A percentile compares a stretch with the other conserved stretches of the same genome.
phyloP scores from a whole-genome alignment of 257 asterid genomes.

The Solanum rostratum region DNA sequence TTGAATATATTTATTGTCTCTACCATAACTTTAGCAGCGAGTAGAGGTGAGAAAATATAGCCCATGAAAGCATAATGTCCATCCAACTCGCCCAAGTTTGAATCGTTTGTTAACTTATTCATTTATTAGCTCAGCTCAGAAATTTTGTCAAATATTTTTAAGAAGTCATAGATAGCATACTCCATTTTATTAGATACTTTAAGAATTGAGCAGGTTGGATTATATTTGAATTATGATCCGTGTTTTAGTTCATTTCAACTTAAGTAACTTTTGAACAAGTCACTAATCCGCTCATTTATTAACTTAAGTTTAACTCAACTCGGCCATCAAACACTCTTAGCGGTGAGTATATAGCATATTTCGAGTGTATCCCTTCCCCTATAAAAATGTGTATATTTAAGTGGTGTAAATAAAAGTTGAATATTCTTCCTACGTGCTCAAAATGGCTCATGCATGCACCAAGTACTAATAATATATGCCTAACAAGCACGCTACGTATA shows the following conservation, averaged over 20 bases:
- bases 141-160: too few species aligned
- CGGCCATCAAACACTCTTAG: accelerated
- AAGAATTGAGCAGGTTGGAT: neutral
- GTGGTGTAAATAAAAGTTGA: neutral
- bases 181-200: too few species aligned
- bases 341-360: neutral
- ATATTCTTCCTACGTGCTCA: neutral
- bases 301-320: neutral
- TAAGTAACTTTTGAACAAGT: neutral
- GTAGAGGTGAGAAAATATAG: too few species aligned
- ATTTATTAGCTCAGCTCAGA: too few species aligned
- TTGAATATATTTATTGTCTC: too few species aligned
- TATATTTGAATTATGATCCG: accelerated
- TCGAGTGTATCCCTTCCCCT: too few species aligned
- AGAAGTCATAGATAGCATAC: too few species aligned
- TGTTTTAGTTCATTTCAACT: neutral
- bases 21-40: too few species aligned
- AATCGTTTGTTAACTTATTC: too few species aligned
- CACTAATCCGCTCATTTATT: accelerated
- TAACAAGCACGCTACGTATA: neutral
- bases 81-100: too few species aligned
- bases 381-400: too few species aligned
- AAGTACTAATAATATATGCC: neutral
- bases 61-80: too few species aligned
- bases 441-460: neutral